Evolutionary conservation across 495 filamentous ascomycete genomes (phyloP), one percentile per base, ranked within the genome.

Genomic region (Sordaria brevicollis): DNA sequence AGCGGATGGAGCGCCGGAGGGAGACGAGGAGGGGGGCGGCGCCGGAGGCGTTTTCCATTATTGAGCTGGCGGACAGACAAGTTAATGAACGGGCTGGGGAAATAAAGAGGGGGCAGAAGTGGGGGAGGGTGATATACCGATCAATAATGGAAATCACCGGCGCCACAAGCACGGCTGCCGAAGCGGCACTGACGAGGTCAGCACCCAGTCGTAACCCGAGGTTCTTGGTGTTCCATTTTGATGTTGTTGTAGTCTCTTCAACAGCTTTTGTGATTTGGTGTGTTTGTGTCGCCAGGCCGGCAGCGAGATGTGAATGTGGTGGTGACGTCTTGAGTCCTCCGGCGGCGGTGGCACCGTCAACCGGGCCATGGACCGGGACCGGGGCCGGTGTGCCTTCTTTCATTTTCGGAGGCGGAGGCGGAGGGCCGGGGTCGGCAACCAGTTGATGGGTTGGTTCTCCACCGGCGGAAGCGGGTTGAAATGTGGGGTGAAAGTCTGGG

Each of bases 1-100:
- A 83, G 8, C 75, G 79, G 67, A 95, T 77, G 38, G 90, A 91
- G 72, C 79, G 76, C 68, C 83, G 85, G 74, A 97, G 81, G 65
- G 91, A 94, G 65, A 81, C 77, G 65, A 80, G 79, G 70, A 97
- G 89, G n/a, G 90, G 85, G 72, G 86, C 85, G 68, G 89, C 87
- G 73, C 93, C 94, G 49, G 92, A 93, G 17, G 94, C 92, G 82
- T 97, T 97, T 81, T 97, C 93, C 80, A 97, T 97, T 75, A 99
- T 96, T 11, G 89, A 92, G 67, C 93, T 97, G 74, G 9, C n/a
- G 17, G 25, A 36, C 37, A 8, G 13, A 17, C 0, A 19, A 11
- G 57, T 70, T 66, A 68, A 66, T 57, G 57, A 71, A 65, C 29
- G 9, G 35, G 29, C 11, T 21, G 33, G 19, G 17, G 17, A 39